phyloP scores from a whole-genome alignment of 225 moss, liverwort and hornwort genomes.

The Climacium dendroides region DNA sequence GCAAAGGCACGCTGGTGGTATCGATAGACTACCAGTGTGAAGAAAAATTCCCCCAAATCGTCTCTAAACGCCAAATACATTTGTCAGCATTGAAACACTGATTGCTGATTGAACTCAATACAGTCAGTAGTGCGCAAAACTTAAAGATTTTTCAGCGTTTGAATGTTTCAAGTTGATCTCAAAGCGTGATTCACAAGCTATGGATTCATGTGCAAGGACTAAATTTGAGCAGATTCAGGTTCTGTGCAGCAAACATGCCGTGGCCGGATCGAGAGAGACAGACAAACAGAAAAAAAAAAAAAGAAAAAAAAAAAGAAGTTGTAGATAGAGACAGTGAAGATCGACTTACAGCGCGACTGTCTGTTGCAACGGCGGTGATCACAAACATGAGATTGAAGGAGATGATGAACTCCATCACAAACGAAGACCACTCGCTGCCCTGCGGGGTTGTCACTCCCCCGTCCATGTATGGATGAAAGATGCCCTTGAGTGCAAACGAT shows the following conservation, averaged over 20 bases:
- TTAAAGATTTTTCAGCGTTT: not conserved
- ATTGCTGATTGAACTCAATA: not conserved
- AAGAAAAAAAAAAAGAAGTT: too few species aligned
- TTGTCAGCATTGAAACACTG: not conserved
- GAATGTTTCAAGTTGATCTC: not conserved
- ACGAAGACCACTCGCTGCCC: slow-evolving; percentile 9
- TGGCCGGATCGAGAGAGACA: not conserved
- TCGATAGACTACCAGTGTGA: not conserved
- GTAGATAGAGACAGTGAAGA: not conserved
- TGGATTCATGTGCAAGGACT: not conserved
- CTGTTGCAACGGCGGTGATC: slow-evolving; percentile 30
- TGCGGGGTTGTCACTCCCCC: slow-evolving; percentile 20
- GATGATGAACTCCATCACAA: slow-evolving; percentile 32
- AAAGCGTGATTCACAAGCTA: not conserved
- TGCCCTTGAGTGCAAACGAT: slow-evolving; percentile 15
- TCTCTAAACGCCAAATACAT: not conserved
- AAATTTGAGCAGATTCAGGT: not conserved
- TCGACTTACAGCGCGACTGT: slow-evolving; percentile 28
- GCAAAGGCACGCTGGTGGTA: too few species aligned
- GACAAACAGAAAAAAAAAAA: too few species aligned
- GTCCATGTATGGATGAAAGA: slow-evolving; percentile 14
- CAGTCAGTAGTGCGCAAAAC: not conserved
- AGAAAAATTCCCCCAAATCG: not conserved
- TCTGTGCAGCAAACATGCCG: not conserved
- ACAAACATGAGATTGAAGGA: slow-evolving; percentile 49